These are phyloP conservation scores for Wickerhamiella pararugosa DNA, from an alignment of 1,139 yeast species.

Conservation along the genomic window DNA sequence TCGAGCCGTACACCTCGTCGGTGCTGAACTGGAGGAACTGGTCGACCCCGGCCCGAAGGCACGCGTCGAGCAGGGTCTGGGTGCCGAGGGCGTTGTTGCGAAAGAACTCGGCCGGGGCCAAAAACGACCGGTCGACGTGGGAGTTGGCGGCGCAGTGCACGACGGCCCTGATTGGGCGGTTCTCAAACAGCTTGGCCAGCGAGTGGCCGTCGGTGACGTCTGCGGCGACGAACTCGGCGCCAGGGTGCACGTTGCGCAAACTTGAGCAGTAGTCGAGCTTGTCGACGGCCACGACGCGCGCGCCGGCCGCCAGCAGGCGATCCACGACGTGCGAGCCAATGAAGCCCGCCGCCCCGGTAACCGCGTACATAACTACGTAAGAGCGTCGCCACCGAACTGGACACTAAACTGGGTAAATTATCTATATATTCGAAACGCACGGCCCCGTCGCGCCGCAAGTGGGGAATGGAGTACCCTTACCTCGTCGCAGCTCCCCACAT, in stretches of 20 bases:
- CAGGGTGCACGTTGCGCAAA: slow-evolving; percentile 15
- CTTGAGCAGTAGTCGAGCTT: slow-evolving; percentile 29
- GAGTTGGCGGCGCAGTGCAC: slow-evolving; percentile 47
- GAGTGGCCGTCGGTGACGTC: slow-evolving; percentile 1
- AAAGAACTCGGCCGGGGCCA: slow-evolving; percentile 33
- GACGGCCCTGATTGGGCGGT: slow-evolving; percentile 26
- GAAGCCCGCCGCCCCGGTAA: slow-evolving; percentile 5
- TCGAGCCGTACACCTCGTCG: slow-evolving; percentile 46
- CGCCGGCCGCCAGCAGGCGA: neutral
- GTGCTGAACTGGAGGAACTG: slow-evolving; percentile 40
- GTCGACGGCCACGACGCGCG: slow-evolving; percentile 28
- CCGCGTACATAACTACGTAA: neutral
- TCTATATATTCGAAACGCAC: too few relatives aligned
- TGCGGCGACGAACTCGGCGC: slow-evolving; percentile 17
- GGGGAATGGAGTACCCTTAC: too few relatives aligned
- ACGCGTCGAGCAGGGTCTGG: slow-evolving; percentile 36
- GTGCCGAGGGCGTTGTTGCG: slow-evolving; percentile 36
- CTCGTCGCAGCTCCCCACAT: too few relatives aligned
- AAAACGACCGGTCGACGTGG: slow-evolving; percentile 41
- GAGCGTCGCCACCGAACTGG: neutral
- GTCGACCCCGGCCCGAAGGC: slow-evolving; percentile 21
- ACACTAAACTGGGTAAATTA: neutral
- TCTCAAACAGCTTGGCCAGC: neutral
- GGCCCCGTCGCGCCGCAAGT: too few relatives aligned
- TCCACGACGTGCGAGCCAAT: slow-evolving; percentile 2